Evolutionary conservation across 306 rosid genomes (phyloP).

Genomic region (peach (Prunus persica)): DNA sequence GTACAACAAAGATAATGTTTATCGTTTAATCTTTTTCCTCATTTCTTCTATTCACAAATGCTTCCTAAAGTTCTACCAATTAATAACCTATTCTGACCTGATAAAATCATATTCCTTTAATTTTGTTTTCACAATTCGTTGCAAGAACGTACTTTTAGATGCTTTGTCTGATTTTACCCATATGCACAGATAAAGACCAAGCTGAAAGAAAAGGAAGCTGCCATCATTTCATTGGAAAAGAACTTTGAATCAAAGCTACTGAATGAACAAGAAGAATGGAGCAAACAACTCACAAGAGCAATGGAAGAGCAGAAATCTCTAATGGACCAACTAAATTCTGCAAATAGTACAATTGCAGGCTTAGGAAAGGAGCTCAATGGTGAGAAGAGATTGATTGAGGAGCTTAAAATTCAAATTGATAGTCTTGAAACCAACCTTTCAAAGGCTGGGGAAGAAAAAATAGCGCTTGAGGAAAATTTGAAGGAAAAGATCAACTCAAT

Average conservation of each 20-base stretch:
- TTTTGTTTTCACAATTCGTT: neutral
- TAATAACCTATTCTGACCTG: neutral
- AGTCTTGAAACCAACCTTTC: slow-evolving; percentile 40
- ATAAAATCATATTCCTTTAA: neutral
- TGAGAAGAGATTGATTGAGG: slow-evolving; percentile 52
- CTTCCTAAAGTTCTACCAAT: neutral
- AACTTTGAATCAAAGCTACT: slow-evolving; percentile 61
- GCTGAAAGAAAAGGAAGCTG: slow-evolving; percentile 72
- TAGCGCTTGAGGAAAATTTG: slow-evolving; percentile 44
- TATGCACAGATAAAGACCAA: slow-evolving; percentile 58
- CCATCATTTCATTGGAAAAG: slow-evolving; percentile 50
- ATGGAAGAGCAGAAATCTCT: slow-evolving; percentile 62
- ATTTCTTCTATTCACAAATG: neutral
- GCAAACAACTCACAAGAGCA: slow-evolving; percentile 60
- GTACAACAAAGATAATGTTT: neutral
- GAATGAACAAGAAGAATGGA: slow-evolving; percentile 58
- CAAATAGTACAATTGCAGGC: slow-evolving; percentile 43
- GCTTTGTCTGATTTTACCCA: slow-evolving; percentile 22
- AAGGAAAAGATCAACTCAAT: slow-evolving; percentile 31
- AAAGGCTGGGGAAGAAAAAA: slow-evolving; percentile 36
- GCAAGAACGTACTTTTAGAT: neutral
- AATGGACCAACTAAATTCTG: slow-evolving; percentile 49
- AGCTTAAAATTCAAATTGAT: slow-evolving; percentile 55
- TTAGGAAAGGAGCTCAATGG: slow-evolving; percentile 60
- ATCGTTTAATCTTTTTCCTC: neutral